A percentile compares a stretch with the other conserved stretches of the same genome.
Evolutionary conservation across 495 filamentous ascomycete species (phyloP).

Genomic region (Podospora tetraspora): DNA sequence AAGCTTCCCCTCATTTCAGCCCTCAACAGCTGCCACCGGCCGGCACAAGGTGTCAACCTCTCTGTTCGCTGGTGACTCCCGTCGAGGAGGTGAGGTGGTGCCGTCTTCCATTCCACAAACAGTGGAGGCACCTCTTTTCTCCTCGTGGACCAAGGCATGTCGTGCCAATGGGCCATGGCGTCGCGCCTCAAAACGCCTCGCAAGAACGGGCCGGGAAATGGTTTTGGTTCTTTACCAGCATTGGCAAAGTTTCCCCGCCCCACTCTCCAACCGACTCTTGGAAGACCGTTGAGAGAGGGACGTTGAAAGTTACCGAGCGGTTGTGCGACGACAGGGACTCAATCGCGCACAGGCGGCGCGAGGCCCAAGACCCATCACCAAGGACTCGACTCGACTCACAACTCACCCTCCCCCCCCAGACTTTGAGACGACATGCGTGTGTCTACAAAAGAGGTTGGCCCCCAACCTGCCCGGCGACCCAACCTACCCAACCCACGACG

Average conservation of each 20-base stretch:
- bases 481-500: not conserved
- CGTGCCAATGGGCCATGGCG: not conserved
- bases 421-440: not conserved
- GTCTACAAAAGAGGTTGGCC: not conserved
- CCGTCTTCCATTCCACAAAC: not conserved
- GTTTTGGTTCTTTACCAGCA: constrained; percentile 24
- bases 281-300: constrained; percentile 23
- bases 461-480: not conserved
- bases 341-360: not conserved
- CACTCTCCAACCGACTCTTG: constrained; percentile 3
- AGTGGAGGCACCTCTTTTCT: not conserved
- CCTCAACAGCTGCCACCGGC: not conserved
- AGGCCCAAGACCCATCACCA: not conserved
- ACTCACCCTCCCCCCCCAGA: not conserved
- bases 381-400: too few relatives aligned
- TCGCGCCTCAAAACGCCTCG: constrained; percentile 16
- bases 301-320: not conserved
- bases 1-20: not conserved
- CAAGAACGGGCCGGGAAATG: constrained; percentile 16
- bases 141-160: not conserved
- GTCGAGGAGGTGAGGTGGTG: not conserved
- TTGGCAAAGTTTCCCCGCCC: constrained; percentile 15
- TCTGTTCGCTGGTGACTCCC: not conserved
- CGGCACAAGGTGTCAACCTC: not conserved
- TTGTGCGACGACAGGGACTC: constrained; percentile 14